phyloP scores from a whole-genome alignment of 192 early-diverging fungal species.

The Entophlyctis luteolus region DNA sequence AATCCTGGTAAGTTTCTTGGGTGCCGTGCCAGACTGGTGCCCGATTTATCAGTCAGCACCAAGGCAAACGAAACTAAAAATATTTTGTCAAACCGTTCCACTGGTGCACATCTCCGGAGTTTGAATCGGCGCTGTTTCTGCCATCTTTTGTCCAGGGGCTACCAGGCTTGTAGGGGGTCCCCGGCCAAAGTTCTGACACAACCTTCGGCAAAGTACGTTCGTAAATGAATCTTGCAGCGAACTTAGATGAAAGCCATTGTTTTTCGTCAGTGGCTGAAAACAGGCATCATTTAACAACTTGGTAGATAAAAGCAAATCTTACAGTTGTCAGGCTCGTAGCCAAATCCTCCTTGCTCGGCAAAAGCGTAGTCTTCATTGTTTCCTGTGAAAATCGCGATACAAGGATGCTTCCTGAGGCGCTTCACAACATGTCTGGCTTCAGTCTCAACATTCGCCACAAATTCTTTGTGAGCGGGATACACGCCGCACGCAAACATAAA shows the following conservation, averaged over 20 bases:
- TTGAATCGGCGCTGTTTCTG: not conserved
- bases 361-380: slow-evolving; percentile 59
- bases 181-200: not conserved
- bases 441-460: slow-evolving; percentile 38
- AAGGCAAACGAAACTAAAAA: slow-evolving; percentile 1
- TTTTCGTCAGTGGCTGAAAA: slow-evolving; percentile 8
- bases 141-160: slow-evolving; percentile 26
- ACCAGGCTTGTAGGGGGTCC: slow-evolving; percentile 25
- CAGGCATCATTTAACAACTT: not conserved
- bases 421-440: slow-evolving; percentile 42
- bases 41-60: not conserved
- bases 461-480: slow-evolving; percentile 44
- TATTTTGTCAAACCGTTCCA: slow-evolving; percentile 32
- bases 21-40: slow-evolving; percentile 41
- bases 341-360: slow-evolving; percentile 41
- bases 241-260: slow-evolving; percentile 22
- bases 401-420: slow-evolving; percentile 46
- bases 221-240: slow-evolving; percentile 35
- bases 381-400: slow-evolving; percentile 50
- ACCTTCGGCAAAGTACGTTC: slow-evolving; percentile 26
- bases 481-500: slow-evolving; percentile 62
- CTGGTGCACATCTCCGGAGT: slow-evolving; percentile 35
- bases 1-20: slow-evolving; percentile 37
- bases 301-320: not conserved
- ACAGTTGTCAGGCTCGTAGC: slow-evolving; percentile 34